Evolutionary conservation across 106 monocot genomes (phyloP).

Genomic region (Allium fistulosum): DNA sequence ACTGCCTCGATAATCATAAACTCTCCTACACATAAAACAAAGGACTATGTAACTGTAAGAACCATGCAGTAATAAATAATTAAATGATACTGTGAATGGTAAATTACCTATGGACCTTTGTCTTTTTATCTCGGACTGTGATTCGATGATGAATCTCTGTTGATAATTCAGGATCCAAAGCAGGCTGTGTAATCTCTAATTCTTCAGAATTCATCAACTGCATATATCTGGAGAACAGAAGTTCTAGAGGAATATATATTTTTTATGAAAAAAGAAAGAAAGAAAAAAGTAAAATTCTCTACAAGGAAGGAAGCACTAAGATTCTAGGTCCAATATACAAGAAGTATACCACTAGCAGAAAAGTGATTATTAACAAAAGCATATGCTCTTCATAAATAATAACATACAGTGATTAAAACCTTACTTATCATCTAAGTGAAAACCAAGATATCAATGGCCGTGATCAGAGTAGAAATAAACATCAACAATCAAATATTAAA

Average conservation of each 20-base stretch:
- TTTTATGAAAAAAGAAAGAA: background rate
- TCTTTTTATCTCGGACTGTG: constrained; percentile 60
- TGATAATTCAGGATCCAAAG: constrained; percentile 61
- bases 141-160: constrained; percentile 87
- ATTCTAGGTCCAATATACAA: background rate
- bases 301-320: background rate
- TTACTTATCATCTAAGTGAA: too few relatives aligned
- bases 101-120: constrained; percentile 66
- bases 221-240: constrained; percentile 52
- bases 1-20: constrained; percentile 71
- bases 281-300: background rate
- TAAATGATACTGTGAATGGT: background rate
- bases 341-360: too few relatives aligned
- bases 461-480: background rate
- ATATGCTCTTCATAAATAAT: too few relatives aligned
- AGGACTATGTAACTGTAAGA: background rate
- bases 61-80: background rate
- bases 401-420: too few relatives aligned
- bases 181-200: constrained; percentile 88
- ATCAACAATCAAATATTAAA: background rate
- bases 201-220: constrained; percentile 73
- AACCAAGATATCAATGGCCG: too few relatives aligned
- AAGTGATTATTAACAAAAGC: too few relatives aligned
- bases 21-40: constrained; percentile 34
- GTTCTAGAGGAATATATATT: background rate